A percentile compares a stretch with the other conserved stretches of the same genome.
These are phyloP conservation scores for Lodderomyces margitis DNA, from an alignment of 1,139 yeast genomes.

Conservation along the genomic window DNA sequence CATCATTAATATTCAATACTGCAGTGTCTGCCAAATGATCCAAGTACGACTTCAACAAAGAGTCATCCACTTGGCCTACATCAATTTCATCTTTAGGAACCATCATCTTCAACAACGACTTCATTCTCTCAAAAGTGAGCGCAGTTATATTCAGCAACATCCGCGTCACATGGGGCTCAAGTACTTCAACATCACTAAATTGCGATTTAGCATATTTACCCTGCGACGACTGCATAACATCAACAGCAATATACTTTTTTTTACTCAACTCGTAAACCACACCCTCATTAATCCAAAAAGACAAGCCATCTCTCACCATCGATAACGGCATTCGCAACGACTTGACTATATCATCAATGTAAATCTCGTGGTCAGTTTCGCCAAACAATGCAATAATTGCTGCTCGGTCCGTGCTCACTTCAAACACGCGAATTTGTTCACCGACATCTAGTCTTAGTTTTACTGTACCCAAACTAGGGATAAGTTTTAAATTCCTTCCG, in stretches of 20 bases:
- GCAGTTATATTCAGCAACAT: slow-evolving; percentile 13
- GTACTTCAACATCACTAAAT: slow-evolving; percentile 8
- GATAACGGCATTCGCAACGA: slow-evolving; percentile 37
- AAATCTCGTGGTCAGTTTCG: slow-evolving; percentile 26
- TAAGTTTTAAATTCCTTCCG: slow-evolving; percentile 59
- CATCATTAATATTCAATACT: slow-evolving; percentile 16
- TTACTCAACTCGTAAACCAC: slow-evolving; percentile 40
- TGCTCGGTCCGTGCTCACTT: slow-evolving; percentile 72
- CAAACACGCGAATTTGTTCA: slow-evolving; percentile 28
- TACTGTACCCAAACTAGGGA: slow-evolving; percentile 65
- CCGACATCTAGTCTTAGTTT: slow-evolving; percentile 53
- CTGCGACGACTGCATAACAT: slow-evolving; percentile 10
- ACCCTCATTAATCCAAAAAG: slow-evolving; percentile 57
- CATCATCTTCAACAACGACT: slow-evolving; percentile 14
- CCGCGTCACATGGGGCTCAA: slow-evolving; percentile 10
- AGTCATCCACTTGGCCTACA: slow-evolving; percentile 6
- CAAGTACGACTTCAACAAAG: slow-evolving; percentile 15
- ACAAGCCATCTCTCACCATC: slow-evolving; percentile 37
- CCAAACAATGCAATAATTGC: slow-evolving; percentile 58
- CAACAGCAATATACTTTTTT: slow-evolving; percentile 24
- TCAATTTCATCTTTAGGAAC: slow-evolving; percentile 14
- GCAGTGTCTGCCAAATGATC: slow-evolving; percentile 20
- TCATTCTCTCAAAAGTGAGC: slow-evolving; percentile 12
- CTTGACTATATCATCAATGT: slow-evolving; percentile 26
- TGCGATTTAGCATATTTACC: neutral